Evolutionary conservation across 2,329 filamentous ascomycete genomes (phyloP), one percentile per base, ranked within the genome.

Genomic region (Fusarium solani-melongenae): DNA sequence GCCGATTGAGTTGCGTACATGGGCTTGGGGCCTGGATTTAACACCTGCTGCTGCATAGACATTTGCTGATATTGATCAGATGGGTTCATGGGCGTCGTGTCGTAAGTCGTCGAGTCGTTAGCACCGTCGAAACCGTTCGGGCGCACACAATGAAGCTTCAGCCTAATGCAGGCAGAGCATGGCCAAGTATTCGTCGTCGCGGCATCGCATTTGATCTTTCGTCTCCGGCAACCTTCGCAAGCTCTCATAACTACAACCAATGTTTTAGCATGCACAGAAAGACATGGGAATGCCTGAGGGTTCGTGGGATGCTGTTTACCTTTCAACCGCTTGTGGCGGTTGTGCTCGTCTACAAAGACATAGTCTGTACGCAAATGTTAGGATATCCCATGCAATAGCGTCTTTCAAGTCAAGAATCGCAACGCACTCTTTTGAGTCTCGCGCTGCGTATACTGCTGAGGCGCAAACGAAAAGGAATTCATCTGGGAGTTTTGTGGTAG

Each of bases 331-430:
- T 98, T 98, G 84, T 98, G 96, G 73, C 96, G 93, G 86, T 98
- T 98, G 84, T 98, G 96, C 83, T 98, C 96, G 83, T 98, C 96
- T 66, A 98, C 96, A 81, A 98, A 98, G 78, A 98, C 96, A 93
- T 98, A 98, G 83, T 98, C 95, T 97, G 62, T 72, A 64, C 63
- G 20, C 72, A 67, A 63, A 60, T 49, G 71, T 78, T 59, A 78
- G 76, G 66, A 44, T 55, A 46, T 31, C 39, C 46, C 41, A 44
- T 15, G 29, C 15, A 67, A 33, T 31, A 61, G 14, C 34, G 22
- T 38, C 33, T 34, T 6, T 22, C 17, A 59, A 36, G 39, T 67
- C 39, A 36, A 57, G 57, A 58, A 39, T 36, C 56, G n/a, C 24
- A 15, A 74, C 92, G 87, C 87, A 96, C 93, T 96, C 86, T 95